phyloP scores from a whole-genome alignment of 2,329 filamentous ascomycete genomes.

The Metarhizium anisopliae region DNA sequence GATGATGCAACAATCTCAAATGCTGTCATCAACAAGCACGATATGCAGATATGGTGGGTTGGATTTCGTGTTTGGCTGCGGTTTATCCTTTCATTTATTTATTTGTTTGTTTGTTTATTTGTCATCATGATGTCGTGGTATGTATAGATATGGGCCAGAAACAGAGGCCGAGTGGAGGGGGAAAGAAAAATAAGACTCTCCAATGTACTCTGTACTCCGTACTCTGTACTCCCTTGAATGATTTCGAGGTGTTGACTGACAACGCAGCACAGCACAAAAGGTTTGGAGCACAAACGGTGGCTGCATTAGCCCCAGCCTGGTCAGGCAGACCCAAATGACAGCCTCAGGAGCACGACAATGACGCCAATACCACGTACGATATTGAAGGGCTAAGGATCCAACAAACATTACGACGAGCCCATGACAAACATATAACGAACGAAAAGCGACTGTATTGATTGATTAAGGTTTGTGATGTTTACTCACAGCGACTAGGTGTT shows the following conservation, averaged over 20 bases:
- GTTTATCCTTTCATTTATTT: no score
- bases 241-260: no score
- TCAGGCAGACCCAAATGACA: not conserved
- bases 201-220: no score
- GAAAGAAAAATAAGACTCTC: no score
- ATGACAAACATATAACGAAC: not conserved
- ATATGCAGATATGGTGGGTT: not conserved
- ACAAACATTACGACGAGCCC: not conserved
- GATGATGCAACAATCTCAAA: not conserved
- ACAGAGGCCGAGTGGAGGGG: no score
- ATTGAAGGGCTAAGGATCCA: not conserved
- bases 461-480: not conserved
- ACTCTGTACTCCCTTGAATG: no score
- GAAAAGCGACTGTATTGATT: not conserved
- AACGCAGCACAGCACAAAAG: not conserved
- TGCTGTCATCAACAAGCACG: not conserved
- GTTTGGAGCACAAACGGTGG: not conserved
- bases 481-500: not conserved
- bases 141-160: no score
- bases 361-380: not conserved
- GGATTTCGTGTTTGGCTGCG: not conserved
- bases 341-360: not conserved
- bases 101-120: no score
- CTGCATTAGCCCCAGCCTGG: not conserved
- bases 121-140: no score